Evolutionary conservation across 2,329 filamentous ascomycete species (phyloP).

Genomic region (Botrytis cinerea): DNA sequence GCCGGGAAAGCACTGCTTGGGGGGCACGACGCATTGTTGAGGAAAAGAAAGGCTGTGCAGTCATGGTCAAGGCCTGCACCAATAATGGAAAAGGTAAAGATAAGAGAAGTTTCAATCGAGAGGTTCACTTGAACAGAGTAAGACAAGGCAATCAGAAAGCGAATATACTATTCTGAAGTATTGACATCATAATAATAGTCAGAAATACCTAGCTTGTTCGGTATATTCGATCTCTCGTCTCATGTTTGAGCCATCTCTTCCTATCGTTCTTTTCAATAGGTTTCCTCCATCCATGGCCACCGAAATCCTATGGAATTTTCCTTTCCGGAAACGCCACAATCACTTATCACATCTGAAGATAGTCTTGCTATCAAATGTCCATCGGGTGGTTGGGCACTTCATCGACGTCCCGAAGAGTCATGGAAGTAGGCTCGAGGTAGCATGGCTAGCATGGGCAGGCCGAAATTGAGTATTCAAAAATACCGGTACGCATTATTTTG

Average conservation of each 20-base stretch:
- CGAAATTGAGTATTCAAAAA: no score
- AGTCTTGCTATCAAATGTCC: background rate
- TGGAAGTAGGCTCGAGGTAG: background rate
- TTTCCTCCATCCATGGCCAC: background rate
- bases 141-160: background rate
- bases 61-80: background rate
- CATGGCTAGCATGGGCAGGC: no score
- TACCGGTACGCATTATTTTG: no score
- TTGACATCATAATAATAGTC: background rate
- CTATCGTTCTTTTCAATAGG: background rate
- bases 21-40: background rate
- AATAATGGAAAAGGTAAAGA: background rate
- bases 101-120: no score
- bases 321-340: no score
- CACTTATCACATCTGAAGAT: background rate
- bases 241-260: background rate
- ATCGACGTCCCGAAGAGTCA: no score
- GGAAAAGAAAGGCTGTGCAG: background rate
- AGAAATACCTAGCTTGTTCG: background rate
- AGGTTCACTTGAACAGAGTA: background rate
- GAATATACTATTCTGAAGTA: background rate
- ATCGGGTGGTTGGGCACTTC: background rate
- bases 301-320: background rate
- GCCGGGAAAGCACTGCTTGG: no score
- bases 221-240: background rate